phyloP scores from a whole-genome alignment of 768 basidiomycete genomes.

The Leccinellum rugosiceps region DNA sequence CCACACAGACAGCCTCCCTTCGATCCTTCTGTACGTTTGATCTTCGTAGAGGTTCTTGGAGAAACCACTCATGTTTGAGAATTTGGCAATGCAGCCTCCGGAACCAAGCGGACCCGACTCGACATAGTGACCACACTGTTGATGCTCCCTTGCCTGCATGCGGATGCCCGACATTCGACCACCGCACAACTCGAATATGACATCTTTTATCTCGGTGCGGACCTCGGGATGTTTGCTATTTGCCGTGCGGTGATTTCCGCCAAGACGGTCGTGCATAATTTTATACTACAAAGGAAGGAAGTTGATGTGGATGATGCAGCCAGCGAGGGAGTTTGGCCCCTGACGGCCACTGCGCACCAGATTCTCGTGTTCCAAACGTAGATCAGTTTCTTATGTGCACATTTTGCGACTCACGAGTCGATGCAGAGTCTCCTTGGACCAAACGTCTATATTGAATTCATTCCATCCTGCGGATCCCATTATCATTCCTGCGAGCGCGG shows the following conservation, averaged over 20 bases:
- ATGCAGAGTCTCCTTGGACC: not conserved
- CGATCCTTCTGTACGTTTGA: conserved; percentile 17
- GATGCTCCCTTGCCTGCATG: conserved; percentile 26
- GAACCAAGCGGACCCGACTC: conserved; percentile 23
- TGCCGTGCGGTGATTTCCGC: conserved; percentile 18
- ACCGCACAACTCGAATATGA: conserved; percentile 25
- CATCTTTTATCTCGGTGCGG: conserved; percentile 28
- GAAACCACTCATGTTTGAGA: not conserved
- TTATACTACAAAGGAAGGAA: conserved; percentile 31
- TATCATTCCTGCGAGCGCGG: not conserved
- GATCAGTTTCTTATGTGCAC: not conserved
- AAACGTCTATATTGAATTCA: not conserved
- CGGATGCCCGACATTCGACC: not conserved
- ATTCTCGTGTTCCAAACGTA: conserved; percentile 28
- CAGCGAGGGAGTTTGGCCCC: conserved; percentile 29
- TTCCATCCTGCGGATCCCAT: not conserved
- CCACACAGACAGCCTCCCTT: not conserved
- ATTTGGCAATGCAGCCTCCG: conserved; percentile 11
- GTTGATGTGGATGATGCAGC: conserved; percentile 27
- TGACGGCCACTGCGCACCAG: conserved; percentile 30
- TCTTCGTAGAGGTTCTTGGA: not conserved
- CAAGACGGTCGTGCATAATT: conserved; percentile 27
- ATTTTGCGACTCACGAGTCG: not conserved
- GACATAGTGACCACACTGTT: conserved; percentile 27
- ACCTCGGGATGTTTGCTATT: conserved; percentile 27